Conservation (phyloP, 176 grass and related monocot genomes). For the Carex kokanica region DNA sequence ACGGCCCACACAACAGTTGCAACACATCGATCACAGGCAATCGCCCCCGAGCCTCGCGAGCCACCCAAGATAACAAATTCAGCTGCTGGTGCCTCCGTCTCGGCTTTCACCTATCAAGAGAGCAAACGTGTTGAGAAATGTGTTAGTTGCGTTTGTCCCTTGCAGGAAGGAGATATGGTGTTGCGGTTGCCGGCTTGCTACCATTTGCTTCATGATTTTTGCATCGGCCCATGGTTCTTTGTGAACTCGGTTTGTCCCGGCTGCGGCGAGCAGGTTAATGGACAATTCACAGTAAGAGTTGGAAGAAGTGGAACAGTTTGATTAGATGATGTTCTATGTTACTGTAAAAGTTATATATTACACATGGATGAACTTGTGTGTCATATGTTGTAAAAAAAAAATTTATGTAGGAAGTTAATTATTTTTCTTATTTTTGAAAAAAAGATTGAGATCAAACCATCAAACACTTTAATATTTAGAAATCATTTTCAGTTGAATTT, state of each 20-base stretch:
- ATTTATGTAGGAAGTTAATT: no score
- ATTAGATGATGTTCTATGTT: neutral
- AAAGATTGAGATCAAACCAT: no score
- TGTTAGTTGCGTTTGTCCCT: neutral
- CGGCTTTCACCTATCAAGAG: neutral
- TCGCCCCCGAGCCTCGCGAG: neutral
- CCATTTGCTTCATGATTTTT: conserved; percentile 13
- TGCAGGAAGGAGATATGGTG: neutral
- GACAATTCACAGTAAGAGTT: neutral
- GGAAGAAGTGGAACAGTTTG: neutral
- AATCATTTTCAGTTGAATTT: no score
- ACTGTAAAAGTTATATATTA: no score
- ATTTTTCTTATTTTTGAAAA: no score
- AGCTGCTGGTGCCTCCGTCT: neutral
- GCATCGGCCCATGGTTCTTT: neutral
- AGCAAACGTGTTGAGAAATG: neutral
- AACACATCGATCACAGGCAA: neutral
- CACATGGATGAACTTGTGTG: no score
- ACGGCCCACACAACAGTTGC: neutral
- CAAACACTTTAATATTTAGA: no score
- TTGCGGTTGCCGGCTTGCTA: neutral
- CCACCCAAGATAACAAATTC: neutral
- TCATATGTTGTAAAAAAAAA: no score
- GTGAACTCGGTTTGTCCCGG: neutral
- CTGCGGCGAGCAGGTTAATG: neutral